Base-by-base conservation (phyloP, 2,329 filamentous ascomycete species). In the Phyllosticta citrichinensis region DNA sequence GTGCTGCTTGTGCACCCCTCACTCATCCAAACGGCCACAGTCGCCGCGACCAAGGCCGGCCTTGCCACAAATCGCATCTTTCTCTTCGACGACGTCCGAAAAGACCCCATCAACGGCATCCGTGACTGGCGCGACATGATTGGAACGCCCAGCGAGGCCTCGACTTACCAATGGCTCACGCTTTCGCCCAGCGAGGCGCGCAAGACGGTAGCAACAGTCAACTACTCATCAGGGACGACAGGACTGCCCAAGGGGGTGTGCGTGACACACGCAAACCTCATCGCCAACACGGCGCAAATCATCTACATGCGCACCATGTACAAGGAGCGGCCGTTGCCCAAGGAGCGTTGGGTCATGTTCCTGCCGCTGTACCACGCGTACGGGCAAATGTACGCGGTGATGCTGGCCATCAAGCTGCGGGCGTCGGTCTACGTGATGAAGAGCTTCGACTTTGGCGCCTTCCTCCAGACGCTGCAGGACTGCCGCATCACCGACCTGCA, bases 171-270 rank as follows among this genome's bases (percentile, higher is more conserved):
- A 56, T 94, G 89, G 89, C 71, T 80, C 14, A 79, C 85, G 61
- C 79, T 79, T 55, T 68, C 77, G 0, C 71, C 74, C 0, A 76
- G 80, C 47, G 74, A 83, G 2, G 71, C 74, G 25, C 66, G 80
- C 59, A 79, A 80, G 5, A 82, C 83, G 1, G 83, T 87, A 65
- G 86, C 84, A 22, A 79, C 77, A 4, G 81, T 95, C 64, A 94
- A 95, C 72, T 95, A 93, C 74, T 89, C 84, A 65, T 87, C 83
- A 35, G 85, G 89, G 11, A 92, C 88, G 0, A 95, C 91, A 0
- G 90, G 91, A 5, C 79, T 91, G 5, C 89, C 90, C 9, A 95
- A 95, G 71, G 91, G 90, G 10, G 90, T 94, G 10, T 85, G 88
- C 73, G 87, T 94, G 64, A 84, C 85, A n/a, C 90, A 95, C 73